Evolutionary conservation across 2,329 filamentous ascomycete species (phyloP).

Genomic region (Claviceps pusilla): DNA sequence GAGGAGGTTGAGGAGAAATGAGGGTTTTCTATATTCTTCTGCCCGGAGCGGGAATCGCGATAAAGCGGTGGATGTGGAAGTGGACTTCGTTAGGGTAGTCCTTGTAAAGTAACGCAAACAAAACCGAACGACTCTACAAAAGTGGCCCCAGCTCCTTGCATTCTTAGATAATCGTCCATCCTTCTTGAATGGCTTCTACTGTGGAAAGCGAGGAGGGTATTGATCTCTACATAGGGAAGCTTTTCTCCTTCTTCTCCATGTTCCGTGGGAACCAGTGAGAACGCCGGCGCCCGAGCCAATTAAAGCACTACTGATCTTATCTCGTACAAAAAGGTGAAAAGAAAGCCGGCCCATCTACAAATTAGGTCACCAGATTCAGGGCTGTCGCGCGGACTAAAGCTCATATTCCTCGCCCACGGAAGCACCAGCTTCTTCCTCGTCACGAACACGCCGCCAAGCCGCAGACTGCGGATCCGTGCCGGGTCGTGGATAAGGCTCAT

Average conservation of each 20-base stretch:
- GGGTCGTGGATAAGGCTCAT: conserved; percentile 41
- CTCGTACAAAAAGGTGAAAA: not conserved
- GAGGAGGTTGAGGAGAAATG: conserved; percentile 56
- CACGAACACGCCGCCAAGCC: conserved; percentile 31
- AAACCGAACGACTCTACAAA: not conserved
- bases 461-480: conserved; percentile 17
- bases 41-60: conserved; percentile 1
- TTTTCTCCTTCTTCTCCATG: not conserved
- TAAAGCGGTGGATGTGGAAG: conserved; percentile 4
- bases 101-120: conserved; percentile 9
- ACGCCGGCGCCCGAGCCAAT: not conserved
- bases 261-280: not conserved
- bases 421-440: conserved; percentile 35
- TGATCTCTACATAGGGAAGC: not conserved
- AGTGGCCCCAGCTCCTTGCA: not conserved
- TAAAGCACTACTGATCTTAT: not conserved
- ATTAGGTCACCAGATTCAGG: not conserved
- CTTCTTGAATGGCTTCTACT: not conserved
- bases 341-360: not conserved
- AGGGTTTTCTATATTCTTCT: not conserved
- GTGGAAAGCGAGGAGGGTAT: not conserved
- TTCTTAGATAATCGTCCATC: not conserved
- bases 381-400: conserved; percentile 7
- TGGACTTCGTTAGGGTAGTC: conserved; percentile 2
- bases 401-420: conserved; percentile 21